A percentile compares a stretch with the other conserved stretches of the same genome.
Evolutionary conservation across 768 basidiomycete genomes (phyloP).

Genomic region (Agaricus sinodeliciosus): DNA sequence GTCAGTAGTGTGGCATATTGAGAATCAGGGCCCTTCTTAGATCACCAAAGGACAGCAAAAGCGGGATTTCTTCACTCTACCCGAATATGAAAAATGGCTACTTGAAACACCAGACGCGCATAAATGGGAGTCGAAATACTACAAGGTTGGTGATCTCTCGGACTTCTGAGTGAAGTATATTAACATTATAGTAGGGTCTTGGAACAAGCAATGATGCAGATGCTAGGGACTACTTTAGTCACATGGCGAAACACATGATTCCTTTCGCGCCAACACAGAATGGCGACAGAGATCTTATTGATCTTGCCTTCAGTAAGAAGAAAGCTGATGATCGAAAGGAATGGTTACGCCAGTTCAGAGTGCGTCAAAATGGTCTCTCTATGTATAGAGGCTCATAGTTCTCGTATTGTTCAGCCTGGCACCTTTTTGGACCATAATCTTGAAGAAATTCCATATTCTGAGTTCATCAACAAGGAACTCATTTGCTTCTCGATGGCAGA

Average conservation of each 20-base stretch:
- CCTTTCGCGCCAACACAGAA: slow-evolving; percentile 78
- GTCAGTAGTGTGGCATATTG: background rate
- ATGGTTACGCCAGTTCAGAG: slow-evolving; percentile 92
- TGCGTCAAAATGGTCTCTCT: background rate
- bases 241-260: slow-evolving; percentile 92
- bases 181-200: slow-evolving; percentile 60
- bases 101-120: slow-evolving; percentile 68
- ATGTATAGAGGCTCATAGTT: slow-evolving; percentile 4
- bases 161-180: background rate
- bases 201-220: slow-evolving; percentile 90
- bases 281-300: slow-evolving; percentile 85
- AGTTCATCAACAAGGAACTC: slow-evolving; percentile 97
- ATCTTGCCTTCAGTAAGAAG: slow-evolving; percentile 99
- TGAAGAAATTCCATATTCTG: slow-evolving; percentile 78
- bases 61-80: slow-evolving; percentile 93
- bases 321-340: slow-evolving; percentile 98
- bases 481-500: slow-evolving; percentile 99
- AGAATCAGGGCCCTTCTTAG: slow-evolving; percentile 23
- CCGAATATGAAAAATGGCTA: slow-evolving; percentile 92
- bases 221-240: slow-evolving; percentile 87
- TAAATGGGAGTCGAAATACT: slow-evolving; percentile 93
- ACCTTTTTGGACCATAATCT: slow-evolving; percentile 89
- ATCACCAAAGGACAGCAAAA: slow-evolving; percentile 74
- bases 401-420: slow-evolving; percentile 56
- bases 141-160: slow-evolving; percentile 59